Conservation (phyloP, 441 rosid genomes). For the Metrosideros polymorpha region DNA sequence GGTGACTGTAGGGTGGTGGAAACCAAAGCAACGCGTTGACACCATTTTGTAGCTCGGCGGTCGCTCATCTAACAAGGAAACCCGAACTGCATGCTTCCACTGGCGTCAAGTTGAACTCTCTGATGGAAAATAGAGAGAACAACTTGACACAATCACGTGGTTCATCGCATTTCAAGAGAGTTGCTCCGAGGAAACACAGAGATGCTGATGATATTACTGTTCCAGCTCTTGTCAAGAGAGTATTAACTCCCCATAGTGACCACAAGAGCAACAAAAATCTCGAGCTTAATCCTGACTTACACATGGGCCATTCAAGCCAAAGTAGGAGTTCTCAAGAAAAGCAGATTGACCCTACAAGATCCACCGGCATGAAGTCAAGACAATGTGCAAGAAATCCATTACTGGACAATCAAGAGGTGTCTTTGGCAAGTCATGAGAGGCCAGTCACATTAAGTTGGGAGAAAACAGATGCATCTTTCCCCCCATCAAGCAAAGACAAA, state of each 20-base stretch:
- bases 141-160: slow-evolving; percentile 17
- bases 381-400: slow-evolving; percentile 3
- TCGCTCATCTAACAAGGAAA: slow-evolving; percentile 25
- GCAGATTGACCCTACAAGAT: slow-evolving; percentile 14
- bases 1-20: slow-evolving; percentile 24
- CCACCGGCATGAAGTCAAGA: slow-evolving; percentile 13
- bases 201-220: slow-evolving; percentile 23
- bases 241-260: slow-evolving; percentile 8
- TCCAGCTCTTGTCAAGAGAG: slow-evolving; percentile 21
- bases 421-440: slow-evolving; percentile 4
- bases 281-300: slow-evolving; percentile 16
- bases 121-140: slow-evolving; percentile 13
- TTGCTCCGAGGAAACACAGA: slow-evolving; percentile 20
- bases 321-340: slow-evolving; percentile 17
- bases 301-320: slow-evolving; percentile 23
- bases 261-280: slow-evolving; percentile 6
- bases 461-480: slow-evolving; percentile 12
- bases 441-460: slow-evolving; percentile 9
- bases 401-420: slow-evolving; percentile 12
- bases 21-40: slow-evolving; percentile 17
- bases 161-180: slow-evolving; percentile 22
- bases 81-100: slow-evolving; percentile 12
- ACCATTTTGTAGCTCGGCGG: slow-evolving; percentile 19
- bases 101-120: slow-evolving; percentile 10
- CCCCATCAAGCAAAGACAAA: slow-evolving; percentile 9